phyloP scores from a whole-genome alignment of 495 filamentous ascomycete species.

The Jackrogersella minutella region DNA sequence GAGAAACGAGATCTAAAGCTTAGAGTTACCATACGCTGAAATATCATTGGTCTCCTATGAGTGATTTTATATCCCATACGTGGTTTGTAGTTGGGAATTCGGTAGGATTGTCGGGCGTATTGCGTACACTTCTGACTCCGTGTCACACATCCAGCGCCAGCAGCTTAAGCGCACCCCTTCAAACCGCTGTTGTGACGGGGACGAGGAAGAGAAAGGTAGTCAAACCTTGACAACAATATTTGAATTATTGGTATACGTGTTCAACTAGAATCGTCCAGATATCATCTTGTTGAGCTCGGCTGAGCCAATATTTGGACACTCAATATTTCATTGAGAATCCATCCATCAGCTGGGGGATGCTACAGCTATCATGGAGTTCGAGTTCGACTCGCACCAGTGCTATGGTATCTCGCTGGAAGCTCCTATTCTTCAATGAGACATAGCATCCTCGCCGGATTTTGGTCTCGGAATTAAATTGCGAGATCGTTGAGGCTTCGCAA shows the following conservation, averaged over 20 bases:
- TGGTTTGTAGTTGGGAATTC: not conserved
- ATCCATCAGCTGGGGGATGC: no score
- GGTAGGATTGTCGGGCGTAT: not conserved
- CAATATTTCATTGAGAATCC: not conserved
- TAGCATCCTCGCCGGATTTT: not conserved
- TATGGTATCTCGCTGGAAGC: no score
- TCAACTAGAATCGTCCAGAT: not conserved
- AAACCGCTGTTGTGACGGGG: not conserved
- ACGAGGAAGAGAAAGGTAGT: not conserved
- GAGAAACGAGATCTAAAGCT: not conserved
- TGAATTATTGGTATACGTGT: not conserved
- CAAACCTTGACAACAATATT: not conserved
- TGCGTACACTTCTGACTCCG: not conserved
- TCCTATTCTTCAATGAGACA: no score
- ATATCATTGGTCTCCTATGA: not conserved
- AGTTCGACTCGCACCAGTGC: no score
- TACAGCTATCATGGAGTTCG: no score
- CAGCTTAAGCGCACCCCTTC: not conserved
- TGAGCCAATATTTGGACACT: not conserved
- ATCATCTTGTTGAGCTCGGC: not conserved
- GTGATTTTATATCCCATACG: no score
- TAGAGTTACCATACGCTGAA: not conserved
- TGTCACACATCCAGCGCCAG: not conserved
- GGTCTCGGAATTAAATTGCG: conserved; percentile 11
- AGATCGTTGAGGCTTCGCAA: not conserved